These are phyloP conservation scores for Ulmus americana DNA, from an alignment of 331 rosid species.

Conservation along the genomic window DNA sequence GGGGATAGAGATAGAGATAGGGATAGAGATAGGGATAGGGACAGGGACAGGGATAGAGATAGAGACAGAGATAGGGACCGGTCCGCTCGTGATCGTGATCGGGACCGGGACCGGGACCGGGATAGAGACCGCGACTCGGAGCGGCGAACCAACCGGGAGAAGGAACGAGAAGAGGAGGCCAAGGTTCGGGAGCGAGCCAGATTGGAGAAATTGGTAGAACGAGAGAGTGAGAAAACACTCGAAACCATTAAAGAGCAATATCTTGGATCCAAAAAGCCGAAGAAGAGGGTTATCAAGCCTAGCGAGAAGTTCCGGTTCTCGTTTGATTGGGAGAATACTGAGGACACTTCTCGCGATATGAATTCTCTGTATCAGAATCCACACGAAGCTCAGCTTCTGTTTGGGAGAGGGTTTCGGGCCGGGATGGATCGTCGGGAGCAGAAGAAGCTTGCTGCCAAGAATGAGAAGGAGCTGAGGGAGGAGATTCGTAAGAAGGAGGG, in stretches of 20 bases:
- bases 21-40: conserved; percentile 32
- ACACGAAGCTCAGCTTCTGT: conserved; percentile 79
- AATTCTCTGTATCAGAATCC: conserved; percentile 71
- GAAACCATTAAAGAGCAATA: conserved; percentile 77
- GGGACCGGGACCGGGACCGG: conserved; percentile 29
- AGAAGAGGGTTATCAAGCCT: conserved; percentile 81
- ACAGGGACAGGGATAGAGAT: conserved; percentile 35
- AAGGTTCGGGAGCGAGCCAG: conserved; percentile 53
- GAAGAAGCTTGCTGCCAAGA: conserved; percentile 84
- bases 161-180: conserved; percentile 41
- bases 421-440: conserved; percentile 89
- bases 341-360: conserved; percentile 85
- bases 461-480: conserved; percentile 78
- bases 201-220: conserved; percentile 55
- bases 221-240: conserved; percentile 71
- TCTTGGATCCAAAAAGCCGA: conserved; percentile 73
- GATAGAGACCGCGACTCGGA: conserved; percentile 39
- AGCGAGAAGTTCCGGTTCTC: conserved; percentile 89
- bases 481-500: conserved; percentile 67
- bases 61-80: conserved; percentile 37
- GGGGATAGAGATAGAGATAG: conserved; percentile 25
- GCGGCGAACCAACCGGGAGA: conserved; percentile 42
- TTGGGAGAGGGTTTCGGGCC: conserved; percentile 78
- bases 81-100: conserved; percentile 29
- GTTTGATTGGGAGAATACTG: conserved; percentile 86